Base-by-base conservation (phyloP, 768 basidiomycete genomes). In the Boletus subparvulus region DNA sequence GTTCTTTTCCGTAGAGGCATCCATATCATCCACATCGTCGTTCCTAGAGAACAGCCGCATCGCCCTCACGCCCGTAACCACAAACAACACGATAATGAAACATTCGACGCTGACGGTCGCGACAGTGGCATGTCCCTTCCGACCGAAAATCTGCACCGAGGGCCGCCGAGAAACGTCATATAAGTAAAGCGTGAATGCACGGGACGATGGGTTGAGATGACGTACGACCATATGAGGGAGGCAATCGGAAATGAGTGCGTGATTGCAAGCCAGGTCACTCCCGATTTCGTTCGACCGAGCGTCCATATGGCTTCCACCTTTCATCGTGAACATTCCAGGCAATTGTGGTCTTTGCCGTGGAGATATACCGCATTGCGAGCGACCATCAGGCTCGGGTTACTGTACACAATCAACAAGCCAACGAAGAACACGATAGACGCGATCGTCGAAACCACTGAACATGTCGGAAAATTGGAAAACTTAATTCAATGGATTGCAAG, bases 201-300 rank as follows among this genome's bases (percentile, higher is more conserved):
- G 13, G 16, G 3, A 14, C 13, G 13, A 4, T 8, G 30, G 13
- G 21, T 12, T 2, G 4, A 47, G 16, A 39, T 11, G 36, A 61
- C 58, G 11, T 47, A 64, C 62, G 63, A 61, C 59, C 62, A 64
- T 36, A 53, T 21, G 21, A n/a, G n/a, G n/a, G n/a, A 61, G 10
- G 62, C 58, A 7, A 53, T 41, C 0, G 62, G 63, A 10, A 64
- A 54, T 39, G 58, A 42, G 28, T 63, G 62, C 7, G 51, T 59
- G 28, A 65, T 61, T 5, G 62, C 54, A 35, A 63, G 47, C 4
- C 51, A 36, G 0, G 47, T 28, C 44, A 63, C 50, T 4, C 58
- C 58, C 13, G 32, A 36, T 24, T 42, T 40, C 5, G 28, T 36
- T 21, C 48, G 43, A 24, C 37, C 44, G 21, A 63, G 40, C 1